Percentiles rank a stretch among this genome's conserved stretches.
Conservation (phyloP, 2,329 filamentous ascomycete species). For the Paecilomyces niveus region DNA sequence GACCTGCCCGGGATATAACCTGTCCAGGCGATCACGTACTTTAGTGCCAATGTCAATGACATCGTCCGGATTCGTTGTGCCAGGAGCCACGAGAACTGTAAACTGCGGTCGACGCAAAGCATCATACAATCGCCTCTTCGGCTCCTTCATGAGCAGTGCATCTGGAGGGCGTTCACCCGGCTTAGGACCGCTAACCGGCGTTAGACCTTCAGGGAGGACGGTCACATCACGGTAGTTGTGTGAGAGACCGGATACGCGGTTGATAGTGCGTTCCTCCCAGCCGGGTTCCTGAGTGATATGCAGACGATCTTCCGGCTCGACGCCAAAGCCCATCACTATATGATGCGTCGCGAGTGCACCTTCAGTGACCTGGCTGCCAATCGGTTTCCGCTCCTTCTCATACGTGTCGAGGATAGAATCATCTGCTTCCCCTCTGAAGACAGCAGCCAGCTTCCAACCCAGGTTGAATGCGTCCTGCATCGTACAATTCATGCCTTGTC, state of each 20-base stretch:
- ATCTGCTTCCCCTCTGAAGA: constrained; percentile 8
- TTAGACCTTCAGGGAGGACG: not conserved
- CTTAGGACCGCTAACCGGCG: not conserved
- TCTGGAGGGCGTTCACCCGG: not conserved
- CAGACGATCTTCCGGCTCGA: not conserved
- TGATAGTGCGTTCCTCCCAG: constrained; percentile 1
- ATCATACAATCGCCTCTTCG: not conserved
- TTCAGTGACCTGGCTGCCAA: not conserved
- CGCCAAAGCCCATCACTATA: not conserved
- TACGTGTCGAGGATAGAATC: constrained; percentile 10
- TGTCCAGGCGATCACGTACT: not conserved
- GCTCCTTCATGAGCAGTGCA: not conserved
- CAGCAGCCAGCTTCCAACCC: constrained; percentile 13
- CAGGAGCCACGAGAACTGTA: not conserved
- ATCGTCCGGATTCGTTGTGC: not conserved
- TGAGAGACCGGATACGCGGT: not conserved
- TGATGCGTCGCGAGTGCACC: not conserved
- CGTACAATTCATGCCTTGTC: constrained; percentile 15
- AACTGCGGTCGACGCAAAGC: not conserved
- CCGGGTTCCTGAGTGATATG: not conserved
- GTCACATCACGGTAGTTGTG: not conserved
- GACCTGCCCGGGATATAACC: not conserved
- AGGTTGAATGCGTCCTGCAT: constrained; percentile 16
- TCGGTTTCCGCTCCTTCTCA: constrained; percentile 7
- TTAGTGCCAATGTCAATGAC: not conserved